phyloP scores from a whole-genome alignment of 1,284 basidiomycete genomes.

The Ustilago lituana region DNA sequence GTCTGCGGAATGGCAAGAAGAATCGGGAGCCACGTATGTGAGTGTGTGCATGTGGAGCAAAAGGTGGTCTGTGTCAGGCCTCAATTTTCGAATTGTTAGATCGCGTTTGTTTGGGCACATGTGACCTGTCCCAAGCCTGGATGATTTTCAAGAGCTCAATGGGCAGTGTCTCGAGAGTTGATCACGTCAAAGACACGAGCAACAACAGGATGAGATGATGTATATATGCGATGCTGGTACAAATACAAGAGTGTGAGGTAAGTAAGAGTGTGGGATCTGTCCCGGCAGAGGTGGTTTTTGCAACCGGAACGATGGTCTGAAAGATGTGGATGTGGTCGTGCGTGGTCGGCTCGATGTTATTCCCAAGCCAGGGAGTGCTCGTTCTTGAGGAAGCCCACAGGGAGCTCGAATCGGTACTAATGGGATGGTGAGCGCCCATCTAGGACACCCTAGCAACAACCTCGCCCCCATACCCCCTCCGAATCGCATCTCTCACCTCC shows the following conservation, averaged over 20 bases:
- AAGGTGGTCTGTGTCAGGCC: conserved; percentile 13
- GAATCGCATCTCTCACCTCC: conserved; percentile 69
- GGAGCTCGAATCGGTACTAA: too few relatives aligned
- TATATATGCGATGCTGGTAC: conserved; percentile 27
- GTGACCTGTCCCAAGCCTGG: neutral
- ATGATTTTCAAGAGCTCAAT: too few relatives aligned
- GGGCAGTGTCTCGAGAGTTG: too few relatives aligned
- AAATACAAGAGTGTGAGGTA: conserved; percentile 20
- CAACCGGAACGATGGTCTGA: too few relatives aligned
- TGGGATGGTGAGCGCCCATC: neutral
- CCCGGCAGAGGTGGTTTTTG: too few relatives aligned
- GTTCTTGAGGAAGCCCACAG: too few relatives aligned
- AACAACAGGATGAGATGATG: neutral
- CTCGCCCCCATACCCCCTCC: conserved; percentile 67
- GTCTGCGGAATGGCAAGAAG: too few relatives aligned
- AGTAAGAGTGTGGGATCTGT: neutral
- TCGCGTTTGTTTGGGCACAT: neutral
- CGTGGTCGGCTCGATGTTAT: too few relatives aligned
- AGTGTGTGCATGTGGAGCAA: neutral
- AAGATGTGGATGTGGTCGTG: neutral
- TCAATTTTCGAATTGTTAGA: conserved; percentile 1
- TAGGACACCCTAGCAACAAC: conserved; percentile 68
- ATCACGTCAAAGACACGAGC: neutral
- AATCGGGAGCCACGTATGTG: too few relatives aligned
- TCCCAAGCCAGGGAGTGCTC: too few relatives aligned